These are phyloP conservation scores for Aspergillus sclerotiicarbonarius DNA, from an alignment of 495 filamentous ascomycete genomes.

Conservation along the genomic window DNA sequence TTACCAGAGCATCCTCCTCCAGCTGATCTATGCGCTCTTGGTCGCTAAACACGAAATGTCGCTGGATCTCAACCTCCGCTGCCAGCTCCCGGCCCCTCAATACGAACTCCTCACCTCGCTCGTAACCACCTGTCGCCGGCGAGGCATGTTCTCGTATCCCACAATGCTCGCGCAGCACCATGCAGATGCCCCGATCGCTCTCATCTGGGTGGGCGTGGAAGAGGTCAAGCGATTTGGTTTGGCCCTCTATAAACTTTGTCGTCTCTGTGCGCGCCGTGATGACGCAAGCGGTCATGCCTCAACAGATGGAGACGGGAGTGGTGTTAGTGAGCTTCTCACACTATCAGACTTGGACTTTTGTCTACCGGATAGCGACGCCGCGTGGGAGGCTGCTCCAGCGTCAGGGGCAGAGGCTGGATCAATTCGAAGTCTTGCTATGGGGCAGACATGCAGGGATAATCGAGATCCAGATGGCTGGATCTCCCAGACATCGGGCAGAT, in stretches of 20 bases:
- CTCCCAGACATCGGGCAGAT: slow-evolving; percentile 5
- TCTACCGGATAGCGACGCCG: slow-evolving; percentile 21
- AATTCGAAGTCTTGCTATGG: not conserved
- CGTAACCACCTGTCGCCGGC: slow-evolving; percentile 17
- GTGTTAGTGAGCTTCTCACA: slow-evolving; percentile 11
- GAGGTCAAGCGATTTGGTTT: slow-evolving; percentile 25
- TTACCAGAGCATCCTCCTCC: slow-evolving; percentile 23
- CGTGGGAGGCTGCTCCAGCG: slow-evolving; percentile 16
- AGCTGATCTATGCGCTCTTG: slow-evolving; percentile 20
- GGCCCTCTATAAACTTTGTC: slow-evolving; percentile 22
- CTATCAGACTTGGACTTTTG: slow-evolving; percentile 18
- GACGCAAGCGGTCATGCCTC: slow-evolving; percentile 1
- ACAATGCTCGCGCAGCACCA: slow-evolving; percentile 21
- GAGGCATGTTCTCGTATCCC: slow-evolving; percentile 22
- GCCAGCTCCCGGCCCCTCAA: slow-evolving; percentile 4
- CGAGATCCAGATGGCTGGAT: slow-evolving; percentile 12
- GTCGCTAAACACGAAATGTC: slow-evolving; percentile 8
- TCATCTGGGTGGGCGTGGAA: slow-evolving; percentile 22
- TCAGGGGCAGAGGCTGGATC: not conserved
- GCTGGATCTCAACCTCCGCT: slow-evolving; percentile 13
- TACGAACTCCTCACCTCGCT: slow-evolving; percentile 16
- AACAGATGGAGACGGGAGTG: not conserved
- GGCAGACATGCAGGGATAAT: slow-evolving; percentile 8
- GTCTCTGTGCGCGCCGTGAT: not conserved
- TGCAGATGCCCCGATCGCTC: slow-evolving; percentile 8